Percentiles rank a stretch among this genome's conserved stretches.
Conservation (phyloP, 208 protist genomes). For the Angomonas ambiguus region DNA sequence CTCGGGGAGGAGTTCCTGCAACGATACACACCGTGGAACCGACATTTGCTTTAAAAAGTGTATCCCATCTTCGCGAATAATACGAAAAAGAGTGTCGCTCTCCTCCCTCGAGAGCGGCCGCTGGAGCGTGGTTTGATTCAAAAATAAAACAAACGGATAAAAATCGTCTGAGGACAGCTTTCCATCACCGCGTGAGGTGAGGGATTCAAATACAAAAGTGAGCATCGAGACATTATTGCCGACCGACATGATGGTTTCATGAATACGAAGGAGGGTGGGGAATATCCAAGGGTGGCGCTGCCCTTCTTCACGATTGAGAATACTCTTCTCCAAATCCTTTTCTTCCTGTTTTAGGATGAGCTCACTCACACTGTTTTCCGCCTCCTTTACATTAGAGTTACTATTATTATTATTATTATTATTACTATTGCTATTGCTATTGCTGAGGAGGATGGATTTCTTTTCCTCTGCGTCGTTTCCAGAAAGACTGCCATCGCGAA, state of each 20-base stretch:
- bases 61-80: slow-evolving; percentile 28
- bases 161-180: slow-evolving; percentile 55
- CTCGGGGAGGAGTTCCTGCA: neutral
- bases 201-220: slow-evolving; percentile 33
- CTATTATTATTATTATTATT: neutral
- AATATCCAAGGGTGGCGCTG: slow-evolving; percentile 50
- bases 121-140: slow-evolving; percentile 13
- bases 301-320: slow-evolving; percentile 1
- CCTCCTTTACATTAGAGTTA: neutral
- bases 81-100: slow-evolving; percentile 16
- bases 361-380: neutral
- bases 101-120: slow-evolving; percentile 32
- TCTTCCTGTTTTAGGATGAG: neutral
- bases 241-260: slow-evolving; percentile 45
- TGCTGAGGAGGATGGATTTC: neutral
- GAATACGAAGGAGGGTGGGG: slow-evolving; percentile 44
- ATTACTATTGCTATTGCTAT: slow-evolving; percentile 3
- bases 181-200: slow-evolving; percentile 47
- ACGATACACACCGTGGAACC: too few relatives aligned
- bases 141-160: slow-evolving; percentile 40
- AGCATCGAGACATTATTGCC: slow-evolving; percentile 28
- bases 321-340: neutral
- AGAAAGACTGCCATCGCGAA: too few relatives aligned
- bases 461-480: neutral
- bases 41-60: neutral